A percentile compares a stretch with the other conserved stretches of the same genome.
phyloP scores from a whole-genome alignment of 208 protist species.

The Wallacemonas sp. region DNA sequence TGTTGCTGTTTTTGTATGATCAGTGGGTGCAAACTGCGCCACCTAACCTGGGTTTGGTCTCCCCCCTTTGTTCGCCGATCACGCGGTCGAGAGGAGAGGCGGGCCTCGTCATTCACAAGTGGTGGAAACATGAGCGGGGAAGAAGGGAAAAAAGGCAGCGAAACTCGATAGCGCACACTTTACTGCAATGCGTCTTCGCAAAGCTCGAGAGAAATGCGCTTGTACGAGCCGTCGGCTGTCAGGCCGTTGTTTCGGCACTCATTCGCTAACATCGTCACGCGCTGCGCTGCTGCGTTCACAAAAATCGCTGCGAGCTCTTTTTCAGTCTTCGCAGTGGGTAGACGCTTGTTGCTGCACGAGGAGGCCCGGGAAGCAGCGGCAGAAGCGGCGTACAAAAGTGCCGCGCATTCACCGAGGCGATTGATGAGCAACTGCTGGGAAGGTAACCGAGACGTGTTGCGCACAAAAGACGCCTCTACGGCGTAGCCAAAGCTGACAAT shows the following conservation, averaged over 20 bases:
- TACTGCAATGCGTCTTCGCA: constrained; percentile 66
- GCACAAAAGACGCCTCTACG: constrained; percentile 79
- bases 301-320: constrained; percentile 70
- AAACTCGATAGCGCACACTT: background rate
- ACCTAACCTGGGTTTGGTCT: too few species aligned
- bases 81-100: background rate
- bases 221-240: constrained; percentile 84
- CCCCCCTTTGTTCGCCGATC: background rate
- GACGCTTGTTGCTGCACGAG: constrained; percentile 66
- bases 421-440: constrained; percentile 83
- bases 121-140: too few species aligned
- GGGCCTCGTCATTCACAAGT: too few species aligned
- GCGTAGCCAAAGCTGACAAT: constrained; percentile 82
- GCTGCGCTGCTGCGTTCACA: constrained; percentile 55
- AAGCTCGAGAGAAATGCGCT: constrained; percentile 77
- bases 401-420: constrained; percentile 75
- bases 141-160: background rate
- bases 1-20: too few species aligned
- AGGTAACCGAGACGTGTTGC: constrained; percentile 60
- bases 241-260: constrained; percentile 77
- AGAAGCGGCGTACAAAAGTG: constrained; percentile 75
- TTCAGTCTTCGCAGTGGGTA: constrained; percentile 65
- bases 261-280: constrained; percentile 42
- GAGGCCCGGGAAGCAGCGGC: constrained; percentile 80
- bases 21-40: too few species aligned